Percentiles rank a stretch among this genome's conserved stretches.
Evolutionary conservation across 2,329 filamentous ascomycete genomes (phyloP).

Genomic region (Pezicula carpinea): DNA sequence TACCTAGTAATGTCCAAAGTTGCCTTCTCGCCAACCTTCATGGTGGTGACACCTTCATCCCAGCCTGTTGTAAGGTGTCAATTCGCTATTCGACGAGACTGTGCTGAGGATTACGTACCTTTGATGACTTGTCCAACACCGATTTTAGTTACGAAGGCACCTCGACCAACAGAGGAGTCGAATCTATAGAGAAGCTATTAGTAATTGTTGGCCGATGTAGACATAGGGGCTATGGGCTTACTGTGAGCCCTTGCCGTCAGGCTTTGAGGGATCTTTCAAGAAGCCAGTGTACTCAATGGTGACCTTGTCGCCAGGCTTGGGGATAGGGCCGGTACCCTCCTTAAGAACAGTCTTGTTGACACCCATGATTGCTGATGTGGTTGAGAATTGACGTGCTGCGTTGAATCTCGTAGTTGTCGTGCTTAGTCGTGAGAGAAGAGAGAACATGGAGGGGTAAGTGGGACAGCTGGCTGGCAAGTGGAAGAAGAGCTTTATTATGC

Average conservation of each 20-base stretch:
- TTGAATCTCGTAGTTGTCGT: not conserved
- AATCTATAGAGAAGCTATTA: constrained; percentile 54
- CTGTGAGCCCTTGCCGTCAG: constrained; percentile 65
- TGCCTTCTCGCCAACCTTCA: constrained; percentile 89
- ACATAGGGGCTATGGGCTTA: constrained; percentile 44
- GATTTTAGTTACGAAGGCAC: constrained; percentile 72
- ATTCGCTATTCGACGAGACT: constrained; percentile 2
- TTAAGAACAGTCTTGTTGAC: constrained; percentile 64
- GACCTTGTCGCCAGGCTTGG: constrained; percentile 66
- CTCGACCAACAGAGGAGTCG: constrained; percentile 76
- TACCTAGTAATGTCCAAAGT: constrained; percentile 77
- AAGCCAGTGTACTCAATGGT: constrained; percentile 90
- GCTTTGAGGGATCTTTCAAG: constrained; percentile 62
- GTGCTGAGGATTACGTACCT: constrained; percentile 48
- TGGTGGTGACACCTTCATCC: constrained; percentile 80
- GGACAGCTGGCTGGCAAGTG: not conserved
- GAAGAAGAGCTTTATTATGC: not conserved
- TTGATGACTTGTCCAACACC: constrained; percentile 81
- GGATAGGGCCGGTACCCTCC: constrained; percentile 58
- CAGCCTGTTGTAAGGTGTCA: constrained; percentile 49
- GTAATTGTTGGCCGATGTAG: constrained; percentile 4
- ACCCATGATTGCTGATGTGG: constrained; percentile 50
- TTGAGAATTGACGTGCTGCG: constrained; percentile 19
- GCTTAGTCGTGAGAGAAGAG: not conserved
- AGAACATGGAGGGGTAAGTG: not conserved